Evolutionary conservation across 177 flowering plant genomes (phyloP), one percentile per base, ranked within the genome.

Genomic region (Telopea speciosissima): DNA sequence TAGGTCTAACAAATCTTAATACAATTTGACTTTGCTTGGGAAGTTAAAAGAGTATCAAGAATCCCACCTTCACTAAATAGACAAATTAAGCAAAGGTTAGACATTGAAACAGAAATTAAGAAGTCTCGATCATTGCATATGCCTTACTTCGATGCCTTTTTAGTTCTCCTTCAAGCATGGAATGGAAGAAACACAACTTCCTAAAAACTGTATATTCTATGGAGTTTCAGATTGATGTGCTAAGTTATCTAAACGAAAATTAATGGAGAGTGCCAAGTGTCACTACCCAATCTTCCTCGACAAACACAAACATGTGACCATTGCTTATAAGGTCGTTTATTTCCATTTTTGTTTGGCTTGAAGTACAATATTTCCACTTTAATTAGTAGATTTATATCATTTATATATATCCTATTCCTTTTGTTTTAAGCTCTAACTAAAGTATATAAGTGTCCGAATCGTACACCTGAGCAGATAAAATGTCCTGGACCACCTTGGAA

Each of bases 41-140:
- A 26, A 49, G 73, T 63, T 36, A 36, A n/a, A n/a, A 36, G 40
- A 9, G 68, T 22, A 26, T 31, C 60, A 59, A 11, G 40, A 24
- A 3, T 8, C 4, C 24, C 42, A 49, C 13, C 19, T 12, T 16
- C 54, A 49, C 3, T 11, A 10, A 49, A 49, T 49, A 49, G 40
- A 36, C 7, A 2, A 49, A 49, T 49, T 11, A 28, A 26, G 4
- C 63, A 49, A 49, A 71, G 49, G 42, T 54, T 31, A 45, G 23
- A 19, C 56, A 72, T 33, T 22, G 23, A 65, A 60, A 24, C 64
- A 13, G 63, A 23, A 33, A 58, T 23, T n/a, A 9, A 33, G 72
- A 23, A 24, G 62, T 69, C 42, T 17, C 66, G 52, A 65, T 72
- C 54, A 58, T 65, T 65, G 11, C 67, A 24, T n/a, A n/a, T 63